phyloP scores from a whole-genome alignment of 768 basidiomycete species.

The Suillus decipiens region DNA sequence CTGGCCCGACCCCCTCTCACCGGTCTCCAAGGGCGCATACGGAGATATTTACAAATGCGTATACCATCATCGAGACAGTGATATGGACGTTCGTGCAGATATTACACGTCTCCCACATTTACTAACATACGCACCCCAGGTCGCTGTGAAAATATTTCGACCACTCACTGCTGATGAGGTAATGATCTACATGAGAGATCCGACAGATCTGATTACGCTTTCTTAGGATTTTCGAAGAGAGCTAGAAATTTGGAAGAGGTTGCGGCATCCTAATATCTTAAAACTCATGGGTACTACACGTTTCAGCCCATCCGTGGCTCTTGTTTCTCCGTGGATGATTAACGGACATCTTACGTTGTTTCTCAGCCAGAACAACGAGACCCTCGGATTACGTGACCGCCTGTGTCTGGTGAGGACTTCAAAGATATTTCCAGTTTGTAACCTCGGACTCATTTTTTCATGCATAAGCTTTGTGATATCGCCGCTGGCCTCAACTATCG shows the following conservation, averaged over 20 bases:
- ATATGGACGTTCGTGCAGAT: neutral
- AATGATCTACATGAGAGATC: neutral
- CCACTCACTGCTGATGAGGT: neutral
- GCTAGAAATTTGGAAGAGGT: slow-evolving; percentile 23
- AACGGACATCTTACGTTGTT: slow-evolving; percentile 18
- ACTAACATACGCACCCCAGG: neutral
- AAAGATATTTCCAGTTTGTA: neutral
- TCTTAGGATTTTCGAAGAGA: slow-evolving; percentile 20
- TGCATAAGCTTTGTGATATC: neutral
- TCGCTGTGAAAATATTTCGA: slow-evolving; percentile 4
- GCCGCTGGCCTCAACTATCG: slow-evolving; percentile 4
- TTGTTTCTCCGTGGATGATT: slow-evolving; percentile 23
- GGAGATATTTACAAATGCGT: slow-evolving; percentile 3
- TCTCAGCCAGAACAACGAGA: slow-evolving; percentile 7
- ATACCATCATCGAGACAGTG: neutral
- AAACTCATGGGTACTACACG: slow-evolving; percentile 18
- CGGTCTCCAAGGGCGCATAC: neutral
- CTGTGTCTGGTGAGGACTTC: slow-evolving; percentile 19
- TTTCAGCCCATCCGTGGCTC: slow-evolving; percentile 21
- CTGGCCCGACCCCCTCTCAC: neutral
- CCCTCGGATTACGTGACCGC: slow-evolving; percentile 13
- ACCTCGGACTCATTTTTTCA: neutral
- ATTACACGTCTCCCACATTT: neutral
- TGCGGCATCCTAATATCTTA: slow-evolving; percentile 22
- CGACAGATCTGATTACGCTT: neutral